Percentiles rank a stretch among this genome's conserved stretches.
Conservation (phyloP, 2,329 filamentous ascomycete genomes). For the Lachnellula occidentalis region DNA sequence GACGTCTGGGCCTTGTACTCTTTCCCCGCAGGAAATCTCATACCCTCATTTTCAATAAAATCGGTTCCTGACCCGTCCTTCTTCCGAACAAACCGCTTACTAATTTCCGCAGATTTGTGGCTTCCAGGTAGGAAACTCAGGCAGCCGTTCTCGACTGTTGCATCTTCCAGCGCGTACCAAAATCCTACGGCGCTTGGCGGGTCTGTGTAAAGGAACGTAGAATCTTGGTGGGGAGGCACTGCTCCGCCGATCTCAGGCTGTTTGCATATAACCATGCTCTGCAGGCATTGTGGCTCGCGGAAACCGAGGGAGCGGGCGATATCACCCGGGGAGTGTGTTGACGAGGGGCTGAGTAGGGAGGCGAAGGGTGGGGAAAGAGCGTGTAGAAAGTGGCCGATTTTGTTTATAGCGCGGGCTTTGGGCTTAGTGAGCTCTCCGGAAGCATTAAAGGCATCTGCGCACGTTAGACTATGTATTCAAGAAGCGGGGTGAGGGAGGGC, state of each 20-base stretch:
- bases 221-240: conserved; percentile 88
- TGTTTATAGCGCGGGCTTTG: conserved; percentile 82
- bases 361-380: conserved; percentile 62
- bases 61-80: conserved; percentile 51
- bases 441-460: conserved; percentile 66
- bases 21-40: conserved; percentile 52
- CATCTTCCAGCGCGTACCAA: conserved; percentile 96
- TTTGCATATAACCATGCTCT: conserved; percentile 99
- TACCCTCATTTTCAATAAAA: conserved; percentile 65
- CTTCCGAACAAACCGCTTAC: conserved; percentile 69
- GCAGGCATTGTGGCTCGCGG: conserved; percentile 56
- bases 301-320: conserved; percentile 42
- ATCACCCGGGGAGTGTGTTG: conserved; percentile 27
- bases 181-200: conserved; percentile 87
- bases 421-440: conserved; percentile 65
- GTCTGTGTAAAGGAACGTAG: conserved; percentile 85
- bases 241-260: conserved; percentile 92
- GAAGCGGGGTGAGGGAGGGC: neutral
- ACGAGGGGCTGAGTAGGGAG: conserved; percentile 42
- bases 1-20: conserved; percentile 41
- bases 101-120: conserved; percentile 67
- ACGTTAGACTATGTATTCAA: conserved; percentile 1
- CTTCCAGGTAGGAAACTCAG: conserved; percentile 80
- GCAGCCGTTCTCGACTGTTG: conserved; percentile 79
- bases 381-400: conserved; percentile 78